Evolutionary conservation across 75 land plant species (phyloP).

Genomic region (Pinus taeda): DNA sequence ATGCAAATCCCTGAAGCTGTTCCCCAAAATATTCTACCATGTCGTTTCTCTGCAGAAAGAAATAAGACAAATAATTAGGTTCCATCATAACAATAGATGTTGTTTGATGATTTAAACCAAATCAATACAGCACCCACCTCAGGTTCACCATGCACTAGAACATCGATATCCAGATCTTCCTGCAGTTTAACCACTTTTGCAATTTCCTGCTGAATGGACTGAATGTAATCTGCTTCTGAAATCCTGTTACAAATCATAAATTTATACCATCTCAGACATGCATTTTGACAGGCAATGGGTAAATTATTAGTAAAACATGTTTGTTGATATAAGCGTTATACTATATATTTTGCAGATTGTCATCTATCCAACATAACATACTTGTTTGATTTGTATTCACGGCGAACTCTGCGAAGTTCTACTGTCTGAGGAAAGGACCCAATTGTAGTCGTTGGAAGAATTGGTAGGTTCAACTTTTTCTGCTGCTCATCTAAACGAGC

Average conservation of each 20-base stretch:
- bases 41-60: constrained; percentile 59
- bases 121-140: constrained; percentile 21
- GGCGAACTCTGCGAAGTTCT: constrained; percentile 74
- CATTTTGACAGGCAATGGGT: neutral
- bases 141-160: constrained; percentile 93
- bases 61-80: neutral
- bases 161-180: constrained; percentile 93
- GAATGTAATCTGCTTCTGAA: constrained; percentile 70
- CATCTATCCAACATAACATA: constrained; percentile 9
- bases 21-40: constrained; percentile 89
- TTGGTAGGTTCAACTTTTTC: constrained; percentile 66
- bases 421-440: constrained; percentile 83
- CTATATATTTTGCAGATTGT: neutral
- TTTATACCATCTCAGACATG: neutral
- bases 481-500: constrained; percentile 68
- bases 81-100: neutral
- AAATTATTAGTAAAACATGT: neutral
- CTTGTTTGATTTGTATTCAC: constrained; percentile 86
- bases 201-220: constrained; percentile 72
- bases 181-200: constrained; percentile 70
- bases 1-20: constrained; percentile 81
- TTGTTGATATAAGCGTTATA: neutral
- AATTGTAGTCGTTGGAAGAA: constrained; percentile 76
- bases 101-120: neutral
- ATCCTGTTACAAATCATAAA: constrained; percentile 23